Conservation (phyloP, 768 basidiomycete genomes). For the Rubroboletus satanas region DNA sequence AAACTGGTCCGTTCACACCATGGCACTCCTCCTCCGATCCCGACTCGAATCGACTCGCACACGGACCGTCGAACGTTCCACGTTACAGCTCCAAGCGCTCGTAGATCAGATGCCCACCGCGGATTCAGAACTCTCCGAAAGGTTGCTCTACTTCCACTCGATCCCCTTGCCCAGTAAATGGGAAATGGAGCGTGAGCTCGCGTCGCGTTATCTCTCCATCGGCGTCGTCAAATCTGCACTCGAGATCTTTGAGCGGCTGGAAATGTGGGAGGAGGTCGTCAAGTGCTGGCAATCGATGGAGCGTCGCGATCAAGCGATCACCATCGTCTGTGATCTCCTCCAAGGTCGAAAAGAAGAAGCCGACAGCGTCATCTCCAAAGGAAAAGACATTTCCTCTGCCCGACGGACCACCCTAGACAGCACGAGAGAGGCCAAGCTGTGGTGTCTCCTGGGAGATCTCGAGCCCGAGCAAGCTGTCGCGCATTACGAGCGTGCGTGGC, state of each 20-base stretch:
- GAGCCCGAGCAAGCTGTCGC: conserved; percentile 64
- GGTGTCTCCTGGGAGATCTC: conserved; percentile 94
- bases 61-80: conserved; percentile 89
- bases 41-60: conserved; percentile 85
- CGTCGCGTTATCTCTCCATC: conserved; percentile 72
- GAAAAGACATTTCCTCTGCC: conserved; percentile 45
- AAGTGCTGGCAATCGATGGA: conserved; percentile 84
- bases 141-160: conserved; percentile 75
- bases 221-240: conserved; percentile 89
- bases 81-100: conserved; percentile 90
- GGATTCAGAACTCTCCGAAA: conserved; percentile 69
- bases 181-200: conserved; percentile 92
- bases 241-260: conserved; percentile 89
- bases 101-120: conserved; percentile 95
- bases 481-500: conserved; percentile 86
- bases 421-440: conserved; percentile 82
- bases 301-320: conserved; percentile 68
- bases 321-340: conserved; percentile 80
- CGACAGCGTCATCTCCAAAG: conserved; percentile 61
- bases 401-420: conserved; percentile 50
- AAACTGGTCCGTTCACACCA: conserved; percentile 97
- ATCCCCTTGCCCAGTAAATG: conserved; percentile 85
- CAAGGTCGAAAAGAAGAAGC: conserved; percentile 83
- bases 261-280: conserved; percentile 99
- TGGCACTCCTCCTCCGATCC: conserved; percentile 90